Evolutionary conservation across 108 stramenopile species (phyloP).

Genomic region (Pseudonitzschia delicatissima): DNA sequence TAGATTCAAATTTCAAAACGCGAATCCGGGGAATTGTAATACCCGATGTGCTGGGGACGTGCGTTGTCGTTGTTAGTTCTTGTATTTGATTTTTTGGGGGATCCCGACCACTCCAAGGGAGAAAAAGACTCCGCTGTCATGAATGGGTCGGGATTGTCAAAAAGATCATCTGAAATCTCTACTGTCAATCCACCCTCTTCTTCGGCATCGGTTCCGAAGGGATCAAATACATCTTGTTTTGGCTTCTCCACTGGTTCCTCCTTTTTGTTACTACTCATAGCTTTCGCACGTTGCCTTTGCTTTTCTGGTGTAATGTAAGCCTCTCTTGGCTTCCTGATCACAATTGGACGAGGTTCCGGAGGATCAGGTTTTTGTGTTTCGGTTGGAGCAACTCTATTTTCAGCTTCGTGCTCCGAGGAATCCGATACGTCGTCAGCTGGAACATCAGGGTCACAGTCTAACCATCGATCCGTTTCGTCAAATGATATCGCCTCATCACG

Average conservation of each 20-base stretch:
- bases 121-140: slow-evolving; percentile 24
- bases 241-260: background rate
- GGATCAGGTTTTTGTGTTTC: background rate
- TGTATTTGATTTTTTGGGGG: background rate
- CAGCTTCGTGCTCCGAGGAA: background rate
- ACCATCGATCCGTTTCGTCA: slow-evolving; percentile 18
- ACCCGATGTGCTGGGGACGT: slow-evolving; percentile 4
- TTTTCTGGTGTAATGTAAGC: background rate
- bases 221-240: slow-evolving; percentile 26
- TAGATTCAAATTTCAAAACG: background rate
- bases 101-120: slow-evolving; percentile 17
- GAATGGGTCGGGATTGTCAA: slow-evolving; percentile 21
- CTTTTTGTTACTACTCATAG: background rate
- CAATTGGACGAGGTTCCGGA: background rate
- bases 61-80: background rate
- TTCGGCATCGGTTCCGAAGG: slow-evolving; percentile 18
- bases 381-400: background rate
- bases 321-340: background rate
- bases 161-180: slow-evolving; percentile 13
- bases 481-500: slow-evolving; percentile 20
- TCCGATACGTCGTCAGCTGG: slow-evolving; percentile 13
- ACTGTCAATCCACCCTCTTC: background rate
- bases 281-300: background rate
- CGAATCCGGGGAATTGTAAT: slow-evolving; percentile 15
- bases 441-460: slow-evolving; percentile 24